Evolutionary conservation across 1,284 basidiomycete species (phyloP), one percentile per base, ranked within the genome.

Genomic region (Ustilago curta): DNA sequence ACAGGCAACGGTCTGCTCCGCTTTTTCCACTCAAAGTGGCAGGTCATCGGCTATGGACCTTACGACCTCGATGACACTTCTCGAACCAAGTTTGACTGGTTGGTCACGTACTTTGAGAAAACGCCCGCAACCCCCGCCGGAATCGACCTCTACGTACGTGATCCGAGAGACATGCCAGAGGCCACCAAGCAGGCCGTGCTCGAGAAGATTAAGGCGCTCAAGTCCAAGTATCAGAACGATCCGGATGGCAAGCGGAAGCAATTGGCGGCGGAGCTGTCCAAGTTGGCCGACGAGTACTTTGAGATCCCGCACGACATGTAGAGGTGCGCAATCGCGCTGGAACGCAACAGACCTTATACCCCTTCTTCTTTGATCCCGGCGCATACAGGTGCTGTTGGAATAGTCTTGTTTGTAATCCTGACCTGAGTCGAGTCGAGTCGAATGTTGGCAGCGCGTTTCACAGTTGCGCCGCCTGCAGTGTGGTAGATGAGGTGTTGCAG

Each of bases 51-150:
- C 44, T 76, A 75, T 29, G 72, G 72, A 3, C 67, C 67, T 8
- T 75, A 75, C 72, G 68, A 75, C 52, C 63, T 70, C 27, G 43
- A 47, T 32, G 68, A 75, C n/a, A 58, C 59, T 0, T 59, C 56
- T 11, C 59, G 59, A 8, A 69, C 59, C 11, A 57, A 66, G 25
- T 68, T 72, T 48, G 69, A 72, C 48, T 76, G 68, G 69, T 23
- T 76, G 32, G 67, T 76, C 12, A 76, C 74, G 12, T 76, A 76
- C 54, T 76, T 76, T 48, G 66, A 76, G 43, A 76, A 76, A 49
- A 76, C 74, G 0, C 70, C 60, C 5, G 70, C 64, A 1, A 76
- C 74, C 3, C 69, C 69, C 2, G 48, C 66, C 4, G 74, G 74
- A 9, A 69, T 76, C 54, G 74, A 76, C 21, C 42, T 76, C 21